These are phyloP conservation scores for Pseudogymnoascus sp. DNA, from an alignment of 2,329 filamentous ascomycete genomes.

Conservation along the genomic window DNA sequence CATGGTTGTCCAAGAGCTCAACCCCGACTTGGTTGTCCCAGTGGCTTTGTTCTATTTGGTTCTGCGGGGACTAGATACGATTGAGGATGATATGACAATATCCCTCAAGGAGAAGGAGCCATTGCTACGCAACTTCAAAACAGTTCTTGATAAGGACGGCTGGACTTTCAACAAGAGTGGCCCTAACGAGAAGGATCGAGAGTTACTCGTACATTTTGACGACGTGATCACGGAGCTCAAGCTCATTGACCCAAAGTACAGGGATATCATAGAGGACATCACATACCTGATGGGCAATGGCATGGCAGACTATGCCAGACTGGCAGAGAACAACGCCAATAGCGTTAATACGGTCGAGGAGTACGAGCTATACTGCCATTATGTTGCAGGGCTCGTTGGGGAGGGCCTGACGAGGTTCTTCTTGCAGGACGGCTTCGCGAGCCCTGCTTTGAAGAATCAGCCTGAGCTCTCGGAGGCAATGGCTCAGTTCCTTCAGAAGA, in stretches of 20 bases:
- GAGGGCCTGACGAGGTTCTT: conserved; percentile 89
- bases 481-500: conserved; percentile 96
- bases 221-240: conserved; percentile 79
- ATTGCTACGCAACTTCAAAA: conserved; percentile 72
- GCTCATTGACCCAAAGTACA: conserved; percentile 78
- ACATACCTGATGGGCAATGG: conserved; percentile 93
- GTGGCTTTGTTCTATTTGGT: conserved; percentile 89
- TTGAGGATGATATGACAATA: conserved; percentile 97
- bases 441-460: conserved; percentile 71
- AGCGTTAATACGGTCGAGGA: conserved; percentile 78
- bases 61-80: conserved; percentile 89
- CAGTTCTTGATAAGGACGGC: conserved; percentile 70
- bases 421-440: conserved; percentile 77
- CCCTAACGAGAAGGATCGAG: conserved; percentile 86
- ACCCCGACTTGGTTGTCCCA: conserved; percentile 85
- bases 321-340: conserved; percentile 70
- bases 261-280: conserved; percentile 83
- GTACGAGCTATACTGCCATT: conserved; percentile 96
- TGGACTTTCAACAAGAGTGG: conserved; percentile 87
- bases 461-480: conserved; percentile 85
- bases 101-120: conserved; percentile 75
- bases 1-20: conserved; percentile 89
- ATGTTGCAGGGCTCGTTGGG: conserved; percentile 96
- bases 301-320: conserved; percentile 92
- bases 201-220: conserved; percentile 88